Base-by-base conservation (phyloP, 257 asterid species). In the Plantago elongata region DNA sequence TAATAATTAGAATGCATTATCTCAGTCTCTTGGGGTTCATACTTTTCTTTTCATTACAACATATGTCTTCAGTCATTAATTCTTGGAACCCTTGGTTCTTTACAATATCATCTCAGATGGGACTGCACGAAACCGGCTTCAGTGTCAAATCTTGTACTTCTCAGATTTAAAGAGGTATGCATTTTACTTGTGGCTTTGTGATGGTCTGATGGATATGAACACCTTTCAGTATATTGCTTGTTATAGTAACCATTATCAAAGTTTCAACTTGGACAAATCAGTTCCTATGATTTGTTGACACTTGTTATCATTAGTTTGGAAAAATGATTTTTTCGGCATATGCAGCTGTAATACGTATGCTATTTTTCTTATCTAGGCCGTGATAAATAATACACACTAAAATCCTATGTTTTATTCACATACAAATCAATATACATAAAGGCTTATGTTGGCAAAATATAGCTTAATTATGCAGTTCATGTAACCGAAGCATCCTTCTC, bases 101-200 rank as follows among this genome's bases (percentile, higher is more conserved):
- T 65, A 22, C 57, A 48, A 47, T 70, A 48, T 51, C 57, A 48
- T 74, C 67, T 69, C 89, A 92, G 99, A 81, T 92, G 99, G 97
- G 96, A 92, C 71, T 54, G 65, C 72, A 61, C 69, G 48, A 89
- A 83, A 78, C 88, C 95, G 38, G 97, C 99, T 56, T 78, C 89
- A 5, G 75, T 92, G 45, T 80, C 97, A 40, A 92, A 92, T 75
- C 81, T 92, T 51, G 71, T 92, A 77, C 97, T 92, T 63, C 84
- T 92, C 22, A 86, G 76, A 80, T 92, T 92, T 66, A 72, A 72
- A 50, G 99, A 92, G 99, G 97, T 92, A 83, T 44, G 82, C 70
- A 48, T 40, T 27, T 30, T 4, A 57, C 45, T 44, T 37, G 55
- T 13, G 13, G 47, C 55, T 58, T 44, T 46, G 34, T n/a, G 9